These are phyloP conservation scores for Trifolium fragiferum DNA, from an alignment of 306 rosid species.

Conservation along the genomic window DNA sequence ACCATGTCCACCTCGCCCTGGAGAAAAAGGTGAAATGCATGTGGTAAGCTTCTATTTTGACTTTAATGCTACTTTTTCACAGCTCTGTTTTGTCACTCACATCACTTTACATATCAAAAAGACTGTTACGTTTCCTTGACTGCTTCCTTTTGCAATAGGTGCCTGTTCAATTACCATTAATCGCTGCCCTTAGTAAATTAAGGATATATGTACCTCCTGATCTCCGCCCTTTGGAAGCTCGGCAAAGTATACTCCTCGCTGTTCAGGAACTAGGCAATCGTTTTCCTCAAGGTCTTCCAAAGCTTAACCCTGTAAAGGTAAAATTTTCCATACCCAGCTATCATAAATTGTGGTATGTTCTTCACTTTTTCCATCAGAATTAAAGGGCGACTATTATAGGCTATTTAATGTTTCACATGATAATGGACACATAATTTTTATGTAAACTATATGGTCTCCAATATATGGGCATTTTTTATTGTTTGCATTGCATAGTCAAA, in stretches of 20 bases:
- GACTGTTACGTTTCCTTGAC: constrained; percentile 32
- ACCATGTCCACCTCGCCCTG: constrained; percentile 94
- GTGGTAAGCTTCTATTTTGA: constrained; percentile 68
- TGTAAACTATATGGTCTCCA: neutral
- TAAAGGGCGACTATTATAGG: neutral
- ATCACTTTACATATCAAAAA: constrained; percentile 23
- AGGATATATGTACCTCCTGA: constrained; percentile 85
- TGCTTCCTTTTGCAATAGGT: constrained; percentile 61
- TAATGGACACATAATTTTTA: neutral
- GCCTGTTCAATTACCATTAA: constrained; percentile 88
- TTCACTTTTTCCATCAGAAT: constrained; percentile 18
- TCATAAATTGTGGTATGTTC: constrained; percentile 39
- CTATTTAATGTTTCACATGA: constrained; percentile 28
- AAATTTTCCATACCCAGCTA: constrained; percentile 33
- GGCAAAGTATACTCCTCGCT: constrained; percentile 94
- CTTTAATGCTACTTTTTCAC: neutral
- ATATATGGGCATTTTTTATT: constrained; percentile 2
- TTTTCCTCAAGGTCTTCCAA: constrained; percentile 93
- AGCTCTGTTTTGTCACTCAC: constrained; percentile 14
- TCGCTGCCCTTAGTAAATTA: constrained; percentile 85
- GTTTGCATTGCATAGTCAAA: constrained; percentile 17
- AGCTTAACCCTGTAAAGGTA: constrained; percentile 95
- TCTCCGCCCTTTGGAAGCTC: constrained; percentile 93
- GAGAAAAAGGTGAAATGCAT: constrained; percentile 99
- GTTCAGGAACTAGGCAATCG: constrained; percentile 88